Percentiles rank a stretch among this genome's conserved stretches.
Evolutionary conservation across 768 basidiomycete species (phyloP).

Genomic region (Serendipita sp.): DNA sequence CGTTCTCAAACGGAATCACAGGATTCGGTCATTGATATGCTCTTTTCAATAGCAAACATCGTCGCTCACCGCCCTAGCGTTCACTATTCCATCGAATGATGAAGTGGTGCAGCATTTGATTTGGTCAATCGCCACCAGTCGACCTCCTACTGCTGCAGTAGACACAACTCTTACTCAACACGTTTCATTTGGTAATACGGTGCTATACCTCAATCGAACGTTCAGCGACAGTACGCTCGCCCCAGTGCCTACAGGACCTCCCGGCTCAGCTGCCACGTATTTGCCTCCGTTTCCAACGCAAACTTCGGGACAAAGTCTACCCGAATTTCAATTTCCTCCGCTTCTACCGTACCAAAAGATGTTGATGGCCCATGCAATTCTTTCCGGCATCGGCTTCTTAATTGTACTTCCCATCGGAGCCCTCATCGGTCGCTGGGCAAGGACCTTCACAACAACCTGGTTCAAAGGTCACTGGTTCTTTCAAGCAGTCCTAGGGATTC

Average conservation of each 20-base stretch:
- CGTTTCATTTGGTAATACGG: conserved; percentile 23
- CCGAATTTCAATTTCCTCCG: conserved; percentile 15
- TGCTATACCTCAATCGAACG: conserved; percentile 33
- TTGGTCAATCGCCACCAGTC: conserved; percentile 37
- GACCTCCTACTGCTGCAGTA: conserved; percentile 29
- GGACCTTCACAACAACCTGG: conserved; percentile 35
- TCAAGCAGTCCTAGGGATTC: conserved; percentile 33
- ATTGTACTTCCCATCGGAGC: conserved; percentile 36
- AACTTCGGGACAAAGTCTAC: conserved; percentile 7
- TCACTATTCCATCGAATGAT: conserved; percentile 13
- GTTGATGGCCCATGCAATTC: conserved; percentile 38
- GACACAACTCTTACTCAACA: conserved; percentile 35
- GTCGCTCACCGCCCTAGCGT: conserved; percentile 12
- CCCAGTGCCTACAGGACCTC: conserved; percentile 8
- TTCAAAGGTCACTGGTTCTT: conserved; percentile 35
- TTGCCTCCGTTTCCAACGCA: conserved; percentile 14
- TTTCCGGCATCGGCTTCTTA: conserved; percentile 34
- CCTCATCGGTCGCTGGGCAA: conserved; percentile 35
- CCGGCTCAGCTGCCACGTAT: conserved; percentile 10
- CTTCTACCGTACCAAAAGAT: conserved; percentile 31
- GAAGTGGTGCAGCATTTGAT: conserved; percentile 30
- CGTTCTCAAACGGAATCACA: conserved; percentile 12
- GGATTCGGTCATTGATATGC: not conserved
- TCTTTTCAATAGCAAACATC: conserved; percentile 12
- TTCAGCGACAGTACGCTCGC: conserved; percentile 18